phyloP scores from a whole-genome alignment of 345 rosid species.

The Dimocarpus longan region DNA sequence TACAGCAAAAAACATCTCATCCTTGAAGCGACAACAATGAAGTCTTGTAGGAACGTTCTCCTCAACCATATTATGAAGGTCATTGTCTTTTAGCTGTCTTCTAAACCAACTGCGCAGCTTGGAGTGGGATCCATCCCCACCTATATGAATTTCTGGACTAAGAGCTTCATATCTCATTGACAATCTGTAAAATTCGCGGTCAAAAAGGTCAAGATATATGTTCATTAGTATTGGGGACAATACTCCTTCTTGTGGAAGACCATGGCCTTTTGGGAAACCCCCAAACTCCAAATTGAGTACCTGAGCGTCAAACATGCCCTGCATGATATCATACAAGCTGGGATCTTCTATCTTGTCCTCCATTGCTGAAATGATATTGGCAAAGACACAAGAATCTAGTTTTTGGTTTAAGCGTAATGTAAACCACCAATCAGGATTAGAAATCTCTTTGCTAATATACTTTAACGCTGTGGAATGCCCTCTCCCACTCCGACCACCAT shows the following conservation, averaged over 20 bases:
- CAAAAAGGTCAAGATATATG: conserved; percentile 75
- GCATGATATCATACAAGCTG: conserved; percentile 47
- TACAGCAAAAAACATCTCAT: conserved; percentile 76
- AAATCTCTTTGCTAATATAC: conserved; percentile 62
- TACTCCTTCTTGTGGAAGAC: conserved; percentile 95
- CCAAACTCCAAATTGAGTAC: conserved; percentile 87
- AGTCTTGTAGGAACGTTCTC: conserved; percentile 45
- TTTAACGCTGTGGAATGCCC: conserved; percentile 69
- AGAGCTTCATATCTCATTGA: conserved; percentile 86
- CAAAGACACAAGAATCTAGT: conserved; percentile 47
- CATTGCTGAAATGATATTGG: conserved; percentile 60
- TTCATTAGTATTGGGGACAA: conserved; percentile 78
- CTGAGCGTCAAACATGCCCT: conserved; percentile 67
- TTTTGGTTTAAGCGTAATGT: conserved; percentile 56
- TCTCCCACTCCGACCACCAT: conserved; percentile 90
- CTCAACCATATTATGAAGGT: conserved; percentile 21
- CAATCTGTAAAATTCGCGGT: conserved; percentile 68
- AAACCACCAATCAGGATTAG: conserved; percentile 87
- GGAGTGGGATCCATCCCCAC: conserved; percentile 43
- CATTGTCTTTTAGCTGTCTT: conserved; percentile 68
- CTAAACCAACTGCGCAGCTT: conserved; percentile 80
- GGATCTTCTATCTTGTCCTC: conserved; percentile 65
- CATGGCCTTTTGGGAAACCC: conserved; percentile 88
- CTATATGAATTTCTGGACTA: conserved; percentile 28
- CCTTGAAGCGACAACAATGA: conserved; percentile 78